phyloP scores from a whole-genome alignment of 2,329 filamentous ascomycete genomes.

The Lachnellula suecica region DNA sequence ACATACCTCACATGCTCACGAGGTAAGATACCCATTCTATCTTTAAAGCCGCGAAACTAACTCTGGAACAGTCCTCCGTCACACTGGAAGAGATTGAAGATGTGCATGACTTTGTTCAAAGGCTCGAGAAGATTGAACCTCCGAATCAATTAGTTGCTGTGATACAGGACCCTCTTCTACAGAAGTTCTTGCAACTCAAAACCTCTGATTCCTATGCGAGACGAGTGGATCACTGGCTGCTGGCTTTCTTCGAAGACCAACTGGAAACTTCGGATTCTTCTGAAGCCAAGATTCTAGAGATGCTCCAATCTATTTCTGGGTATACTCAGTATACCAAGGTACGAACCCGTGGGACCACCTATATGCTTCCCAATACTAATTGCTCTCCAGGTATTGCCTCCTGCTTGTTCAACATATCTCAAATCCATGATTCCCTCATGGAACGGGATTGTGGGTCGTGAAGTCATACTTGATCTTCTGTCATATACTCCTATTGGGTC shows the following conservation, averaged over 20 bases:
- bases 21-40: constrained; percentile 43
- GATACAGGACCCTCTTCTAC: constrained; percentile 72
- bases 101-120: constrained; percentile 66
- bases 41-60: neutral
- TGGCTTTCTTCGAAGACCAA: constrained; percentile 53
- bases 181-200: constrained; percentile 71
- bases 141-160: constrained; percentile 81
- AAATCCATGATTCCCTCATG: constrained; percentile 57
- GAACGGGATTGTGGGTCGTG: constrained; percentile 57
- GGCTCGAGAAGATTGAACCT: constrained; percentile 74
- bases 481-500: constrained; percentile 52
- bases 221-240: constrained; percentile 60
- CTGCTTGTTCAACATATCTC: constrained; percentile 45
- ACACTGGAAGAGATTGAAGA: constrained; percentile 78
- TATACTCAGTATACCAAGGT: constrained; percentile 60
- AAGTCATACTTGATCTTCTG: constrained; percentile 57
- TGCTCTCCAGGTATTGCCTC: constrained; percentile 29
- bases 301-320: constrained; percentile 54
- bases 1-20: constrained; percentile 71
- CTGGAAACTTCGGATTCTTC: constrained; percentile 51
- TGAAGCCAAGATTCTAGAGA: constrained; percentile 48
- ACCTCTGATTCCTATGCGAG: constrained; percentile 51
- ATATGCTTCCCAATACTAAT: constrained; percentile 15
- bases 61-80: constrained; percentile 49
- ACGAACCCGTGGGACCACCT: constrained; percentile 6